Evolutionary conservation across 306 rosid species (phyloP).

Genomic region (Quercus suber): DNA sequence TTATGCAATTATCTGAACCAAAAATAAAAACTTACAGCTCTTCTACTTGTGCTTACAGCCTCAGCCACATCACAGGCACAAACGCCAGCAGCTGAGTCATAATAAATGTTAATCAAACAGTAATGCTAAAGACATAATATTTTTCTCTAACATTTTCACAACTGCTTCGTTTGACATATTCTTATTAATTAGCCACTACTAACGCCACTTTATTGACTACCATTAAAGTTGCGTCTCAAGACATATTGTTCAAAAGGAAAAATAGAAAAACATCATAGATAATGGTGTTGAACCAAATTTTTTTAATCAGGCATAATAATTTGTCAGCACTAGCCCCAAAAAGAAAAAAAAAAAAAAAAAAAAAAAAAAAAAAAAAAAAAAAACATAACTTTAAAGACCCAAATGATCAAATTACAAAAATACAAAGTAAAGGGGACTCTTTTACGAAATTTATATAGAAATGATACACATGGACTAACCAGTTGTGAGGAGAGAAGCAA

Average conservation of each 20-base stretch:
- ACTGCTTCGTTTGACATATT: no score
- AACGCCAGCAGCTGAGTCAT: conserved; percentile 41
- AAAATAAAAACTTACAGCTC: conserved; percentile 47
- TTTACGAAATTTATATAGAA: no score
- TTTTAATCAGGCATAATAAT: not conserved
- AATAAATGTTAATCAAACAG: not conserved
- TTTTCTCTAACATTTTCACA: no score
- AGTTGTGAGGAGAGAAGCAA: conserved; percentile 58
- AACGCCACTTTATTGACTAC: no score
- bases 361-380: no score
- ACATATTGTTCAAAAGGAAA: no score
- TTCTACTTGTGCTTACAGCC: conserved; percentile 63
- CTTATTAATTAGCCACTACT: no score
- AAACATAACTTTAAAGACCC: not conserved
- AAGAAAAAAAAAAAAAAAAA: no score
- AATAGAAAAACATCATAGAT: no score
- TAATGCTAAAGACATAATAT: no score
- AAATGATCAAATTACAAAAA: not conserved
- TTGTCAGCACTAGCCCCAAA: not conserved
- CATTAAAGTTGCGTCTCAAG: no score
- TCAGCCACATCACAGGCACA: conserved; percentile 41
- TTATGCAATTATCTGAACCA: not conserved
- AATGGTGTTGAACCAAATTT: not conserved
- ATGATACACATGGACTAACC: conserved; percentile 36
- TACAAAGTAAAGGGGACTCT: not conserved